Base-by-base conservation (phyloP, 2,329 filamentous ascomycete genomes). In the Tympanopsis confertula region DNA sequence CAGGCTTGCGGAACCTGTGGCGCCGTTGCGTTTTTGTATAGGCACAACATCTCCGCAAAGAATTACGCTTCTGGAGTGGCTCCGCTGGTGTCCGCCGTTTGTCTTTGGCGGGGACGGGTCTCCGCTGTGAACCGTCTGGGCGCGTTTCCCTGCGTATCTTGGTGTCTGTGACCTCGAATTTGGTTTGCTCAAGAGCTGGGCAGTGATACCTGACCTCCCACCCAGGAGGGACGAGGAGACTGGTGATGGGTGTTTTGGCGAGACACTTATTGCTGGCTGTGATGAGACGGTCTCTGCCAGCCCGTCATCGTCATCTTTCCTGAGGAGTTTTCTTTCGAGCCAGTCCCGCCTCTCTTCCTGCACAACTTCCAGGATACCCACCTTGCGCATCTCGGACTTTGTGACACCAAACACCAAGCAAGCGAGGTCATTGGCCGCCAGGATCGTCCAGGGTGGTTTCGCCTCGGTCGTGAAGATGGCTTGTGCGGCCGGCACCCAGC, bases 351-450 rank as follows among this genome's bases (percentile, higher is more conserved):
- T 74, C 57, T 95, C 89, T 56, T 88, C 78, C 57, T 89, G 84
- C n/a, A 98, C 87, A 20, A 98, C 86, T 54, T 96, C 88, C 41
- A 98, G 61, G 40, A 98, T 96, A 35, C 91, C 89, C 66, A 96
- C 78, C 54, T 87, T 95, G 39, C 87, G 78, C 18, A 98, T 85
- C 58, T 98, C 91, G 4, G 86, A 85, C 52, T 86, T 86, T n/a
- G 88, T 94, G 10, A 98, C 86, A n/a, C 91, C 91, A 62, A 96
- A 98, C n/a, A 96, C 82, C 30, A 98, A 68, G 58, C 91, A 98
- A 14, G 91, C 91, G 36, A 98, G 68, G 55, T 98, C 91, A 54
- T 98, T 98, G 36, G 91, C 91, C 3, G 91, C 86, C 38, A 95
- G 74, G 42, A 98, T 95, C 1, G 89, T 98, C 84, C 87, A 98